Base-by-base conservation (phyloP, 163 green algal genomes). In the Prototheca wickerhamii region DNA sequence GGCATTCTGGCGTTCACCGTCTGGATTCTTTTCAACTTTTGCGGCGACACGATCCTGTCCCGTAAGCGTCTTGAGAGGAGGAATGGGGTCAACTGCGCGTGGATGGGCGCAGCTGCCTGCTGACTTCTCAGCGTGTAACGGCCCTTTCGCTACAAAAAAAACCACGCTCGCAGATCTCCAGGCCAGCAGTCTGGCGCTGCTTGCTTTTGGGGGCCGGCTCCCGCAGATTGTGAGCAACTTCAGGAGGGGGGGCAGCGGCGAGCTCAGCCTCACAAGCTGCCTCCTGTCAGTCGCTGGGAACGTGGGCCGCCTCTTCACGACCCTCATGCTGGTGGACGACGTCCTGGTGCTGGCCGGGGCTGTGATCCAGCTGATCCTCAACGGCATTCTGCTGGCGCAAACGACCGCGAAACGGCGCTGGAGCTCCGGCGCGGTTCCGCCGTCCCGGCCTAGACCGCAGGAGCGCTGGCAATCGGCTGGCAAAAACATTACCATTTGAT, bases 221-320 rank as follows among this genome's bases (percentile, higher is more conserved):
- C 86, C 86, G 2, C 86, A 95, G 65, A 92, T 95, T 58, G 50
- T 81, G 52, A 73, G 94, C 30, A 95, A 95, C 71, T 26, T 80
- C 20, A 54, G 63, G 58, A 67, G 82, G 2, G 87, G 87, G 44
- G 77, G 89, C 64, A 77, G 80, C 18, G 87, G 87, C 0, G 75
- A 93, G 78, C 76, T 95, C 49, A 86, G 76, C n/a, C 52, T 85
- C 21, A 68, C 71, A 3, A 89, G 81, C 0, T 87, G 76, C 62
- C 29, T 63, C 10, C 71, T 93, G 32, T 91, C 90, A 53, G 65
- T 92, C 17, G 59, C 65, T 10, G 87, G 87, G 33, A 89, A 86
- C 65, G 21, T 82, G 0, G 78, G 76, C 2, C 76, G 87, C 21
- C 61, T 85, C 4, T 93, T 88, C 65, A 95, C 87, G 2, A 94